Percentiles rank a stretch among this genome's conserved stretches.
Evolutionary conservation across 495 filamentous ascomycete species (phyloP).

Genomic region (Aspergillus biplanus): DNA sequence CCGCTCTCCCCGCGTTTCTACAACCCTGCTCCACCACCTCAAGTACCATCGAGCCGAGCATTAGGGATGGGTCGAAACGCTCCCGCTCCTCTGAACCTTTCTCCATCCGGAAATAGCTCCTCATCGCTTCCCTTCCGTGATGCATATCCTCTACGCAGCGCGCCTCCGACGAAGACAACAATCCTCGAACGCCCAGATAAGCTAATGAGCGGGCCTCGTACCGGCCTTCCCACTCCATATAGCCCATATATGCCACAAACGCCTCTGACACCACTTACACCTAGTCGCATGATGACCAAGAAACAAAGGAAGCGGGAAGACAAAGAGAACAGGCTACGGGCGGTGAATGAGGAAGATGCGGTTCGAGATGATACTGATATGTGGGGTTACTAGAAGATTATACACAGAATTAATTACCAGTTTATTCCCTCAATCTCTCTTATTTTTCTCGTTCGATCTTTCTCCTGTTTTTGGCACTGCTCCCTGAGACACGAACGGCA

Average conservation of each 20-base stretch:
- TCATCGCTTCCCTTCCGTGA: constrained; percentile 62
- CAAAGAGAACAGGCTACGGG: constrained; percentile 42
- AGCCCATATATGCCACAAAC: constrained; percentile 91
- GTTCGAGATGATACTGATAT: constrained; percentile 60
- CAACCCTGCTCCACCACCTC: constrained; percentile 61
- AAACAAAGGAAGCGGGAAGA: constrained; percentile 67
- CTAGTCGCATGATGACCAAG: constrained; percentile 71
- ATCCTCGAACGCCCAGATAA: constrained; percentile 70
- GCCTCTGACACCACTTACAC: constrained; percentile 85
- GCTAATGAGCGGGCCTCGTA: constrained; percentile 62
- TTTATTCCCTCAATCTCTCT: too few relatives aligned
- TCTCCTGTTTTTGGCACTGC: too few relatives aligned
- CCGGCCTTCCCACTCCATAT: constrained; percentile 80
- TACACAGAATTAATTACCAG: neutral
- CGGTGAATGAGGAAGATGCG: constrained; percentile 50
- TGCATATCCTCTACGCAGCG: constrained; percentile 55
- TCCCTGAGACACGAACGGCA: too few relatives aligned
- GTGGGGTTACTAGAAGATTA: constrained; percentile 49
- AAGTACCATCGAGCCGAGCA: constrained; percentile 56
- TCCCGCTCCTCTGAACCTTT: constrained; percentile 44
- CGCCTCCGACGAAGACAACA: constrained; percentile 73
- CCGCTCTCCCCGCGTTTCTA: constrained; percentile 63
- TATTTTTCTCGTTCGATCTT: too few relatives aligned
- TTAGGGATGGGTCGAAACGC: constrained; percentile 8
- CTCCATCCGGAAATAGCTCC: constrained; percentile 32